Conservation (phyloP, 257 asterid species). For the Euphrasia confusa region DNA sequence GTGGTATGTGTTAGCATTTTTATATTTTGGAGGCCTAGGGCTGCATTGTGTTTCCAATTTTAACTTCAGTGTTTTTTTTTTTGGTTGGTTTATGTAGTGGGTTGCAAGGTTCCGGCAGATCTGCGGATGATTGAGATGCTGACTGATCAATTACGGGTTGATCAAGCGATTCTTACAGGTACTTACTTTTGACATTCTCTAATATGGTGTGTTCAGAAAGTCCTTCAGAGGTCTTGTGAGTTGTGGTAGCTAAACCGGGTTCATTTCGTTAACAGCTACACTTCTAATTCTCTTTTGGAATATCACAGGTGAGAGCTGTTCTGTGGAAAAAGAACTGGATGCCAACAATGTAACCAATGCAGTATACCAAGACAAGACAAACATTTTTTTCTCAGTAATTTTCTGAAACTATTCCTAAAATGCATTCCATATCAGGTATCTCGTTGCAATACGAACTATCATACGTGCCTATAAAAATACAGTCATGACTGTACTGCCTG, state of each 20-base stretch:
- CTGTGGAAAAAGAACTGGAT: slow-evolving; percentile 92
- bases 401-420: slow-evolving; percentile 25
- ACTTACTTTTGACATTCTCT: slow-evolving; percentile 17
- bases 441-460: slow-evolving; percentile 11
- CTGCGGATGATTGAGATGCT: slow-evolving; percentile 93
- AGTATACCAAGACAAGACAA: slow-evolving; percentile 98
- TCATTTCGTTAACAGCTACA: slow-evolving; percentile 14
- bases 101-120: slow-evolving; percentile 98
- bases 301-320: slow-evolving; percentile 89
- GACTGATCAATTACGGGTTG: slow-evolving; percentile 88
- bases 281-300: slow-evolving; percentile 25
- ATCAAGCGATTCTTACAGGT: slow-evolving; percentile 99
- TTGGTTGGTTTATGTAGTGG: slow-evolving; percentile 50
- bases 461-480: slow-evolving; percentile 14
- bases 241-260: slow-evolving; percentile 11
- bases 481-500: slow-evolving; percentile 14
- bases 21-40: slow-evolving; percentile 18
- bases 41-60: slow-evolving; percentile 17
- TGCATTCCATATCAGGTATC: slow-evolving; percentile 13
- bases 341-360: slow-evolving; percentile 72
- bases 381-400: slow-evolving; percentile 91
- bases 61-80: slow-evolving; percentile 20
- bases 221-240: slow-evolving; percentile 19
- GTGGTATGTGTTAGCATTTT: slow-evolving; percentile 49
- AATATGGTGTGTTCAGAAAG: slow-evolving; percentile 11